Conservation (phyloP, 306 rosid genomes). For the Clitoria ternatea region DNA sequence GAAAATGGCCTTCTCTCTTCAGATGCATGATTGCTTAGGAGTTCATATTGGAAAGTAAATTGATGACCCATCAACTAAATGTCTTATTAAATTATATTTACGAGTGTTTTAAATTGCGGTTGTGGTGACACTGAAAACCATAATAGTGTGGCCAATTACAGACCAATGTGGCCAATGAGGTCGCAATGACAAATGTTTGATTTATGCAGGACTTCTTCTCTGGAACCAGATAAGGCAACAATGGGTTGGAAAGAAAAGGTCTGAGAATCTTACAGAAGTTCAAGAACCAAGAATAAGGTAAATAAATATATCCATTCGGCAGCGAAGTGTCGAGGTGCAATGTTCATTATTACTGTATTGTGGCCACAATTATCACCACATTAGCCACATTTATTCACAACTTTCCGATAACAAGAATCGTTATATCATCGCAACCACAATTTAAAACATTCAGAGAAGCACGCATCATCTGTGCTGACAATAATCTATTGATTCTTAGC, state of each 20-base stretch:
- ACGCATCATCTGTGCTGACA: background rate
- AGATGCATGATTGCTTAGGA: background rate
- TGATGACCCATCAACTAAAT: background rate
- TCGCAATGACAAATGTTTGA: constrained; percentile 19
- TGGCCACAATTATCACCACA: no score
- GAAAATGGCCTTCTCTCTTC: background rate
- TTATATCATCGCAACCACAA: no score
- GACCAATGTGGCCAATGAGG: no score
- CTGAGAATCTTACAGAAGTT: constrained; percentile 24
- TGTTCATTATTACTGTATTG: no score
- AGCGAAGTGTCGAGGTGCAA: background rate
- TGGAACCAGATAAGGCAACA: constrained; percentile 81
- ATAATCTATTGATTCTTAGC: background rate
- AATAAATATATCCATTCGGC: background rate
- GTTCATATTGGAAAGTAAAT: background rate
- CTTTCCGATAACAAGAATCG: no score
- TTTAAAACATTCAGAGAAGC: no score
- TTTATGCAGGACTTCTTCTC: constrained; percentile 65
- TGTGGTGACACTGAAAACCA: no score
- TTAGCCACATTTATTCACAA: no score
- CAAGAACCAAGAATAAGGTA: constrained; percentile 72
- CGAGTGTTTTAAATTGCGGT: no score
- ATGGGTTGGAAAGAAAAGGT: constrained; percentile 60
- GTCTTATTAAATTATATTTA: background rate
- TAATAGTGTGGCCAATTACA: no score